Evolutionary conservation across 768 basidiomycete genomes (phyloP).

Genomic region (Lanmaoa rubissima): DNA sequence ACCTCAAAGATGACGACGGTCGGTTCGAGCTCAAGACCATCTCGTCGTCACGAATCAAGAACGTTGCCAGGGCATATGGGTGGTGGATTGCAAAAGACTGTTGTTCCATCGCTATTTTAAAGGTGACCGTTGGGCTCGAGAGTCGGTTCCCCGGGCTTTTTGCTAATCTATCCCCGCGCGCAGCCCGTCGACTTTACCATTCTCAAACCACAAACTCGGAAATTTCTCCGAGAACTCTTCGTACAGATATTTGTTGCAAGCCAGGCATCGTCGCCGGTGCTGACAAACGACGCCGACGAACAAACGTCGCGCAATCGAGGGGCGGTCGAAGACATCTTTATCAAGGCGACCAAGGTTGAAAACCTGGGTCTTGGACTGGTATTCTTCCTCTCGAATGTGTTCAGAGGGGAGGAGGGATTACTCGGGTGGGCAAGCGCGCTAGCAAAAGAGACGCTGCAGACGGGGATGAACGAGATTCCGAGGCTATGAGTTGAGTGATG

Average conservation of each 20-base stretch:
- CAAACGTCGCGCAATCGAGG: constrained; percentile 50
- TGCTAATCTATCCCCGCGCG: background rate
- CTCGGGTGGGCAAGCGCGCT: constrained; percentile 66
- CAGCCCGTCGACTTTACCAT: constrained; percentile 87
- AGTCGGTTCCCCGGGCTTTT: background rate
- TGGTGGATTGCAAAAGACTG: constrained; percentile 93
- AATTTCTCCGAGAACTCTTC: constrained; percentile 73
- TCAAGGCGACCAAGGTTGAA: constrained; percentile 66
- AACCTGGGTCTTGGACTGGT: constrained; percentile 71
- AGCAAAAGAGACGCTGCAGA: constrained; percentile 67
- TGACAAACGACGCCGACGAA: constrained; percentile 38
- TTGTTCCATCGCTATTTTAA: constrained; percentile 71
- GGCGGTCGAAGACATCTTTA: constrained; percentile 73
- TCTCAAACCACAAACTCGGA: constrained; percentile 58
- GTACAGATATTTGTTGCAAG: constrained; percentile 67
- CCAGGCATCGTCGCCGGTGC: constrained; percentile 69
- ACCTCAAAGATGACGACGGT: constrained; percentile 43
- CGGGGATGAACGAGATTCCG: constrained; percentile 56
- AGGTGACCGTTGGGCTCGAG: constrained; percentile 47
- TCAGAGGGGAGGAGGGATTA: constrained; percentile 43
- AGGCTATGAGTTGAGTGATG: constrained; percentile 16
- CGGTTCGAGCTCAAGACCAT: constrained; percentile 49
- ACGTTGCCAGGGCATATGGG: constrained; percentile 82
- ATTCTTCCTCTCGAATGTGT: constrained; percentile 59
- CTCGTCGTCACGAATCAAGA: constrained; percentile 56